Percentiles rank a stretch among this genome's conserved stretches.
phyloP scores from a whole-genome alignment of 805 yeast genomes.

The Allodekkera sacchari region DNA sequence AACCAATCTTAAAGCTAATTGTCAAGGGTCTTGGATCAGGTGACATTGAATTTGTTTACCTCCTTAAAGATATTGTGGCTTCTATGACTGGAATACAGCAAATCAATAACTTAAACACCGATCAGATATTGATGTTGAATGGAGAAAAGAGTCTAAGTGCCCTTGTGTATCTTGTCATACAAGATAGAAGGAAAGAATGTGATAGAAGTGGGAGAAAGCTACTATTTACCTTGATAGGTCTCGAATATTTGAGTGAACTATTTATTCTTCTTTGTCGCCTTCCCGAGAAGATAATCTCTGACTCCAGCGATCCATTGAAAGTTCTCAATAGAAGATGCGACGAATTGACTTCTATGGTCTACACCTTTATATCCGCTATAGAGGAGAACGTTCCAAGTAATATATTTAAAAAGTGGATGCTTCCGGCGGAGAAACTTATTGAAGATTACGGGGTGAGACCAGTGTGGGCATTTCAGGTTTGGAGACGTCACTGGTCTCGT shows the following conservation, averaged over 20 bases:
- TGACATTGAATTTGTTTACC: constrained; percentile 50
- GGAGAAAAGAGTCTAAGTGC: constrained; percentile 52
- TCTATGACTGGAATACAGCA: constrained; percentile 77
- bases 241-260: constrained; percentile 50
- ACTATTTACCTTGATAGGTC: constrained; percentile 34
- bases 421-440: constrained; percentile 34
- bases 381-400: constrained; percentile 37
- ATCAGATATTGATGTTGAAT: constrained; percentile 58
- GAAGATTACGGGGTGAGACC: constrained; percentile 37
- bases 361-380: constrained; percentile 53
- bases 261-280: constrained; percentile 52
- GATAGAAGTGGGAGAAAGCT: constrained; percentile 41
- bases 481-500: constrained; percentile 46
- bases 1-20: constrained; percentile 52
- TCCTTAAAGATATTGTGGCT: constrained; percentile 58
- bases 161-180: constrained; percentile 48
- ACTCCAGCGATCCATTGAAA: constrained; percentile 37
- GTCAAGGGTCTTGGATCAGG: constrained; percentile 54
- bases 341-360: constrained; percentile 59
- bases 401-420: constrained; percentile 26
- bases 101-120: constrained; percentile 54
- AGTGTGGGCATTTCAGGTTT: constrained; percentile 68
- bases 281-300: constrained; percentile 30
- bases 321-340: constrained; percentile 66
- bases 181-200: constrained; percentile 46